Evolutionary conservation across 2,329 filamentous ascomycete species (phyloP).

Genomic region (Xylariaceae sp.): DNA sequence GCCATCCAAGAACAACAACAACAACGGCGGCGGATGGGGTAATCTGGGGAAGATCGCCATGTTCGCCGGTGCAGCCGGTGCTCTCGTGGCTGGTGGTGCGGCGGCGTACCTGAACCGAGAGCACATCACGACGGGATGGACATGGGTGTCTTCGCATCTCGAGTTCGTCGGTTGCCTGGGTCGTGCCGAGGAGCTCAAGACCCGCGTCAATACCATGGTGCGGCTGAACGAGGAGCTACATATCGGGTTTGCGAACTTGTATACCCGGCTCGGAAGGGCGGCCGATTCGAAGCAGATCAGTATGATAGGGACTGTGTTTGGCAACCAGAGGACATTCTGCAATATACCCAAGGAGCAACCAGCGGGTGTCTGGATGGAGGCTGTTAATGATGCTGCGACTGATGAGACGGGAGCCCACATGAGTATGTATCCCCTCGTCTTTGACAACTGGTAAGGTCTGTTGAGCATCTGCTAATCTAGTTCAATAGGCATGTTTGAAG

Average conservation of each 20-base stretch:
- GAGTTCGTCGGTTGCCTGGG: constrained; percentile 89
- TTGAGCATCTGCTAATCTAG: constrained; percentile 4
- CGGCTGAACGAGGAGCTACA: constrained; percentile 58
- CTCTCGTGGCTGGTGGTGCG: constrained; percentile 74
- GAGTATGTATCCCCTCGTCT: constrained; percentile 40
- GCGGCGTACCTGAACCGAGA: constrained; percentile 84
- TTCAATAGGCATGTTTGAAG: constrained; percentile 63
- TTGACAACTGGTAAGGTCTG: neutral
- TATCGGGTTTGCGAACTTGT: constrained; percentile 80
- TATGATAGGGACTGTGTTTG: constrained; percentile 55
- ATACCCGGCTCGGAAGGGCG: constrained; percentile 72
- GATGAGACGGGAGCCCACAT: constrained; percentile 82
- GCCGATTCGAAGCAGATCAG: constrained; percentile 50
- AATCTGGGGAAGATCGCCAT: constrained; percentile 81
- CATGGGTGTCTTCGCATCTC: constrained; percentile 84
- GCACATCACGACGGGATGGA: constrained; percentile 67
- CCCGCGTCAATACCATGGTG: constrained; percentile 65
- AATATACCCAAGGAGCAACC: constrained; percentile 56
- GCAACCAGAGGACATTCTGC: constrained; percentile 80
- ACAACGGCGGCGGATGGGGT: constrained; percentile 52
- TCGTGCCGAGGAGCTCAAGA: constrained; percentile 73
- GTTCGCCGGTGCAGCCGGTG: constrained; percentile 76
- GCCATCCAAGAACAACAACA: constrained; percentile 12
- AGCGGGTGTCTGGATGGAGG: constrained; percentile 59
- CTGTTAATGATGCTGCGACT: constrained; percentile 69